Evolutionary conservation across 805 yeast species (phyloP), one percentile per base, ranked within the genome.

Genomic region (Priceomyces castillae): DNA sequence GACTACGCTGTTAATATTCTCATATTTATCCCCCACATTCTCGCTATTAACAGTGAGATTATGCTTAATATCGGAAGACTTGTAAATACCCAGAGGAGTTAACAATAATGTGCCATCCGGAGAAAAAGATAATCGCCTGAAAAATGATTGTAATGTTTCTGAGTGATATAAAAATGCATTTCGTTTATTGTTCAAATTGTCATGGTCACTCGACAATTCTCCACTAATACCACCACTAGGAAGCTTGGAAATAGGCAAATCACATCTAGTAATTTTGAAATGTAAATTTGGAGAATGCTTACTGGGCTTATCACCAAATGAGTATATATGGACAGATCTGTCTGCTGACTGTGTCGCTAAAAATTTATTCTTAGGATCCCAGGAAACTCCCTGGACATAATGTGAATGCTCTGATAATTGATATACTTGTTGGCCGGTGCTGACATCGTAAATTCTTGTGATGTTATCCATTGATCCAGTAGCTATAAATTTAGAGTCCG

Each of bases 321-420:
- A 65, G 59, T 87, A 87, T n/a, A 94, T 68, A 49, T 81, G 82
- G 10, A 92, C 82, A 2, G 88, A 74, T 46, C 96, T 68, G 64
- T 94, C 99, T 10, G 97, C 95, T 19, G 94, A 81, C 61, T 90
- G 97, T 5, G 96, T 85, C 1, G 90, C 88, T 4, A 94, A 62
- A 51, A 64, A 88, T 59, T 84, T 80, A 49, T 84, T 81, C 42
- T 70, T 59, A 6, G 99, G 99, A 60, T 94, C 99, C 98, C 98
- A 94, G 0, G 85, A 73, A 4, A 94, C 92, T 2, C 99, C 99
- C 64, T 94, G 99, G 2, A 94, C 95, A 54, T 88, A 92, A 61
- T 90, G 96, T 37, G 71, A 70, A 62, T 94, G 98, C 45, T 86
- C 88, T 4, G 79, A 78, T 46, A 83, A 70, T 51, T 80, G 84